Evolutionary conservation across 1,139 yeast species (phyloP), one percentile per base, ranked within the genome.

Genomic region (Diutina scorzettiae): DNA sequence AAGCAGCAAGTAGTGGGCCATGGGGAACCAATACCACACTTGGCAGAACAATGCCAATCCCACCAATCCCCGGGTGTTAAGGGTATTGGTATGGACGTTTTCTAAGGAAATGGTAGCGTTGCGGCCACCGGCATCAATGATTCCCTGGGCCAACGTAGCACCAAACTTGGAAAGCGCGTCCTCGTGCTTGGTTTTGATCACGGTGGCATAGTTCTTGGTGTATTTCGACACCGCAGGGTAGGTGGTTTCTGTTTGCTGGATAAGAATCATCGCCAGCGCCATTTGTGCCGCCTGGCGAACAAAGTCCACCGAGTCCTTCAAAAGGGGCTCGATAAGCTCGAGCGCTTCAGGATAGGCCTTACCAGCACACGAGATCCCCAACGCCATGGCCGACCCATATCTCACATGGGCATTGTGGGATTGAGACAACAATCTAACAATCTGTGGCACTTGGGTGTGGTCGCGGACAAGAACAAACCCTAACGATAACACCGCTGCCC

Each of bases 11-110:
- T 91, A 93, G 64, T 91, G 97, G 1, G 96, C 79, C 47, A 89
- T 71, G 49, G 99, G 98, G 77, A 81, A 93, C 98, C 98, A 91
- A 64, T 87, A 87, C 99, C 99, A 91, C 56, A 85, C 84, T 63
- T 91, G 99, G 5, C 82, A 69, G 58, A 91, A 93, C 47, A 91
- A 75, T 0, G 94, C 79, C 53, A 93, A 69, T 36, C 99, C 98
- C 46, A 89, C 95, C 52, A 93, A 81, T 0, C 96, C 93, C 56
- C 83, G 83, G 59, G 81, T 78, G 59, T 91, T 91, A 50, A 91
- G 73, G 14, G 95, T 87, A 47, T 87, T 94, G 30, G 96, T 86
- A 51, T 86, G 91, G n/a, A 79, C 56, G 58, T 91, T 85, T 60
- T 91, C 97, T 45, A 91, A 69, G 51, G 83, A 83, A 49, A 91